Conservation (phyloP, 2,329 filamentous ascomycete species). For the Sphaceloma murrayae region DNA sequence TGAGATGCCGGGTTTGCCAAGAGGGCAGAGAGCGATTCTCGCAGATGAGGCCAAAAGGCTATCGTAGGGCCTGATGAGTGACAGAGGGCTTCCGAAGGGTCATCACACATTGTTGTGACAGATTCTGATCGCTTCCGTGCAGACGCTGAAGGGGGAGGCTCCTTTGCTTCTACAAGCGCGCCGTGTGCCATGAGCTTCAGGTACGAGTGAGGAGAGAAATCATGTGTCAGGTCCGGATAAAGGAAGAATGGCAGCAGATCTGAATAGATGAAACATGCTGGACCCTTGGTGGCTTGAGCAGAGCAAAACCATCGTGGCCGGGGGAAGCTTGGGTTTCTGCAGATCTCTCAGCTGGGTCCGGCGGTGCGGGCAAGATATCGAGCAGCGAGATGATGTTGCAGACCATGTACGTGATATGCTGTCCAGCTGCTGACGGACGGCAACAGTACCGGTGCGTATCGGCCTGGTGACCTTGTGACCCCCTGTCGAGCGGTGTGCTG, state of each 20-base stretch:
- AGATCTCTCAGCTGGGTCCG: constrained; percentile 5
- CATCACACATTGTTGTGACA: neutral
- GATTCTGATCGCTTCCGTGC: too few relatives aligned
- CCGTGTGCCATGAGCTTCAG: neutral
- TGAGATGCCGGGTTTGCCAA: too few relatives aligned
- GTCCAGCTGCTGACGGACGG: too few relatives aligned
- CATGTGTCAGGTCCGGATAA: neutral
- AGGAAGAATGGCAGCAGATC: constrained; percentile 10
- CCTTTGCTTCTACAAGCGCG: constrained; percentile 2
- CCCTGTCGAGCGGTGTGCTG: constrained; percentile 7
- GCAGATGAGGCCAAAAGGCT: too few relatives aligned
- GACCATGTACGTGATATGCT: neutral
- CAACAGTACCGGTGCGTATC: too few relatives aligned
- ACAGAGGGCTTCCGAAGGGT: neutral
- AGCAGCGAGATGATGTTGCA: neutral
- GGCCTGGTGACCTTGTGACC: constrained; percentile 14
- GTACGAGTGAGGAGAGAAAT: neutral
- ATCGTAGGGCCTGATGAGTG: neutral
- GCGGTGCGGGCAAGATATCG: neutral
- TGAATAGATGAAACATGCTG: constrained; percentile 8
- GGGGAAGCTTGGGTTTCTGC: constrained; percentile 4
- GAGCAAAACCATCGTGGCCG: neutral
- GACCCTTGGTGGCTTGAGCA: constrained; percentile 13
- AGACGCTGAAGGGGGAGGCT: too few relatives aligned
- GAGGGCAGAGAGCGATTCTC: too few relatives aligned